phyloP scores from a whole-genome alignment of 2,329 filamentous ascomycete genomes.

The Fusarium hainanense region DNA sequence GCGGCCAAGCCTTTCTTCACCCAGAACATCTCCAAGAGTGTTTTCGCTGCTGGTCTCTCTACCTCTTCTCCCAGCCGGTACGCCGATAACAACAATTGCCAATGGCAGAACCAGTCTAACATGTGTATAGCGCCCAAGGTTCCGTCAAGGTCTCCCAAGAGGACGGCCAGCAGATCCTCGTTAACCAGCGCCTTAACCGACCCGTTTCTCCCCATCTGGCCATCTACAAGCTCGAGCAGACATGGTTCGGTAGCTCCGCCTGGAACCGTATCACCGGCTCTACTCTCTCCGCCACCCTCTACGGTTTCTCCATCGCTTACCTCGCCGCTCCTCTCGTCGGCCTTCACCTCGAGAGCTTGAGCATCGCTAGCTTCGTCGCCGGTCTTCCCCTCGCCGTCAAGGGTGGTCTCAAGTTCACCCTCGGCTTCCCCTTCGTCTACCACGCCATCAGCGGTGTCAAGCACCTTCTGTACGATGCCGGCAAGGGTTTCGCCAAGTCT shows the following conservation, averaged over 20 bases:
- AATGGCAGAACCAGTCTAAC: constrained; percentile 3
- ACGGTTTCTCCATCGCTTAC: constrained; percentile 84
- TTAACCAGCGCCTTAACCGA: constrained; percentile 81
- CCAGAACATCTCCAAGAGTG: constrained; percentile 60
- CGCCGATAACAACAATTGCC: constrained; percentile 17
- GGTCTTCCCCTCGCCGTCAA: constrained; percentile 69
- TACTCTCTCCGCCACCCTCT: constrained; percentile 77
- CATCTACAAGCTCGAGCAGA: constrained; percentile 90
- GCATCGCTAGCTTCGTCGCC: constrained; percentile 70
- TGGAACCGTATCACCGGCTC: constrained; percentile 88
- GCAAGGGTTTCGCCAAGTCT: constrained; percentile 62
- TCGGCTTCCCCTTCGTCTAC: constrained; percentile 70
- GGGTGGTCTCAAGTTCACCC: constrained; percentile 65
- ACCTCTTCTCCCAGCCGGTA: constrained; percentile 61
- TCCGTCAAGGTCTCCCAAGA: constrained; percentile 67
- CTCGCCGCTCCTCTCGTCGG: constrained; percentile 80
- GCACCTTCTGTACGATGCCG: constrained; percentile 65
- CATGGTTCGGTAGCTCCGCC: constrained; percentile 78
- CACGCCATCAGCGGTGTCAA: constrained; percentile 67
- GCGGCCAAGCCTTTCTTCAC: constrained; percentile 60
- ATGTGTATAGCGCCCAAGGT: constrained; percentile 46
- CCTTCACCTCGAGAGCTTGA: constrained; percentile 68
- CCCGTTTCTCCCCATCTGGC: constrained; percentile 86
- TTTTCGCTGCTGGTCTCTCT: constrained; percentile 55
- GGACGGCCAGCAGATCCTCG: constrained; percentile 74